Percentiles rank a stretch among this genome's conserved stretches.
These are phyloP conservation scores for Hyaloscypha variabilis DNA, from an alignment of 495 filamentous ascomycete species.

Conservation along the genomic window DNA sequence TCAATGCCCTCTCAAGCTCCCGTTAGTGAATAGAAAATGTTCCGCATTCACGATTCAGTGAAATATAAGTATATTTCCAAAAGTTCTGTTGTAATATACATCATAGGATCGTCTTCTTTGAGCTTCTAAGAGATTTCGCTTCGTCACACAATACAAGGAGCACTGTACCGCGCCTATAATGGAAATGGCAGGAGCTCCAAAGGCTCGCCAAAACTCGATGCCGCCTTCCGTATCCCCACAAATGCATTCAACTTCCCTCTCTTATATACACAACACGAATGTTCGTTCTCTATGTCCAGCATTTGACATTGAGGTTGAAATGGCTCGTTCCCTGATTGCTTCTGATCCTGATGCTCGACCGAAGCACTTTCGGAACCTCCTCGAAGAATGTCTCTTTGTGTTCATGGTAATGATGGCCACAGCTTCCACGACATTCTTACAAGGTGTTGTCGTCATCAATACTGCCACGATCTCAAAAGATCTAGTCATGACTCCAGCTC, in stretches of 20 bases:
- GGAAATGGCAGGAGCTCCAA: not conserved
- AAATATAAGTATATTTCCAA: too few relatives aligned
- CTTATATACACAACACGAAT: not conserved
- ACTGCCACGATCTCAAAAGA: slow-evolving; percentile 60
- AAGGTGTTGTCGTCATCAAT: slow-evolving; percentile 59
- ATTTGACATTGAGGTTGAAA: slow-evolving; percentile 16
- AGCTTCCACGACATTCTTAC: slow-evolving; percentile 59
- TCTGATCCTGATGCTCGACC: slow-evolving; percentile 41
- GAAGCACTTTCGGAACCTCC: slow-evolving; percentile 56
- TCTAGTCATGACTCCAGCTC: slow-evolving; percentile 59
- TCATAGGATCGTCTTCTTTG: too few relatives aligned
- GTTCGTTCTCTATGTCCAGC: not conserved
- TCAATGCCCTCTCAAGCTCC: too few relatives aligned
- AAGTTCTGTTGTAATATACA: too few relatives aligned
- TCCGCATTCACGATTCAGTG: too few relatives aligned
- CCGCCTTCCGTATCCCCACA: not conserved
- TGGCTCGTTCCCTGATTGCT: slow-evolving; percentile 13
- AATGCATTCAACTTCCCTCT: not conserved
- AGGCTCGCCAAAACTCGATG: not conserved
- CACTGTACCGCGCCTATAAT: not conserved
- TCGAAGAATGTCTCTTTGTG: slow-evolving; percentile 64
- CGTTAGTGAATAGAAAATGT: too few relatives aligned
- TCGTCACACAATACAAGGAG: not conserved
- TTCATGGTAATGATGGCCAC: slow-evolving; percentile 65
- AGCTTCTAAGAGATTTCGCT: too few relatives aligned